phyloP scores from a whole-genome alignment of 1,284 basidiomycete genomes.

The Pulchroboletus neoregius region DNA sequence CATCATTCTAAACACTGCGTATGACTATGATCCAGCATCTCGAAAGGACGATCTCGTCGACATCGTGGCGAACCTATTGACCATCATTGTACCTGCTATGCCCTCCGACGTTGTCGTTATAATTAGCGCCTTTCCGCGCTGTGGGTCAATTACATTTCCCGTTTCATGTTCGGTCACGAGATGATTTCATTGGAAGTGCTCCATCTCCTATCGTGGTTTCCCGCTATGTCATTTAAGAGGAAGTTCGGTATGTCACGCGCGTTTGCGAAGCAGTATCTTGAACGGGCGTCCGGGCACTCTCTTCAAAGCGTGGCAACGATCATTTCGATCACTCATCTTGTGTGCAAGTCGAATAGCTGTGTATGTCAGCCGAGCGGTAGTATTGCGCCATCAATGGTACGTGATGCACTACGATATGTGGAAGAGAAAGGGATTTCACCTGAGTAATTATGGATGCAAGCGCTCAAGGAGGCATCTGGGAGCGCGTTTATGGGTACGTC shows the following conservation, averaged over 20 bases:
- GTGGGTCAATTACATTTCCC: too few relatives aligned
- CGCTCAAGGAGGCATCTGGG: conserved; percentile 12
- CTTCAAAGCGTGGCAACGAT: neutral
- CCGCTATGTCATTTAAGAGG: conserved; percentile 13
- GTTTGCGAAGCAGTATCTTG: neutral
- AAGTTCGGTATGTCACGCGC: neutral
- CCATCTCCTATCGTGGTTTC: too few relatives aligned
- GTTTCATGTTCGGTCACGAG: too few relatives aligned
- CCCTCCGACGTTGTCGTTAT: conserved; percentile 5
- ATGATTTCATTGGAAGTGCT: too few relatives aligned
- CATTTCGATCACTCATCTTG: neutral
- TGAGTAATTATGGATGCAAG: neutral
- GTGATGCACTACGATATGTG: conserved; percentile 4
- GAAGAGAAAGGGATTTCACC: neutral
- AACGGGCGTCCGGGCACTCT: neutral
- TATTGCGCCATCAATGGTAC: conserved; percentile 11
- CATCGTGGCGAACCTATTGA: too few relatives aligned
- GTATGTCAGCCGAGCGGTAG: neutral
- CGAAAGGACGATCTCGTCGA: conserved; percentile 6
- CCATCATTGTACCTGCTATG: too few relatives aligned
- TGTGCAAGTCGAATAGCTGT: neutral
- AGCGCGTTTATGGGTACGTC: conserved; percentile 13
- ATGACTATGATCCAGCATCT: conserved; percentile 15
- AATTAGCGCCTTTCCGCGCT: conserved; percentile 6
- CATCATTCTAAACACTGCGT: conserved; percentile 10